Base-by-base conservation (phyloP, 2,329 filamentous ascomycete genomes). In the Claviceps pazoutovae region DNA sequence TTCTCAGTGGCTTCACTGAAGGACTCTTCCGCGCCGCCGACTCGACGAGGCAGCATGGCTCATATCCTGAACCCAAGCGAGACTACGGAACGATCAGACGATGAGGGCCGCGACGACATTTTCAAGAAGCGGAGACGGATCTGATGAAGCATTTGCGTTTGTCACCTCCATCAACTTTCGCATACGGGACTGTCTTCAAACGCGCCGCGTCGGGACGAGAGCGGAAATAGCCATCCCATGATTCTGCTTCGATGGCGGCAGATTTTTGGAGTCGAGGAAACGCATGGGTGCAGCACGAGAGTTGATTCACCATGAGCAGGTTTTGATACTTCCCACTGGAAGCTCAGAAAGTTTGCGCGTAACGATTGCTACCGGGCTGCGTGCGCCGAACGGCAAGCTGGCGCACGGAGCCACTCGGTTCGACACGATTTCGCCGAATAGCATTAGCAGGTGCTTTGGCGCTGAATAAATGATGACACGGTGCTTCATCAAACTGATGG, bases 51-150 rank as follows among this genome's bases (percentile, higher is more conserved):
- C 23, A 81, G 78, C 63, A 80, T 81, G 76, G 78, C 78, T 0
- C 78, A 81, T 54, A 81, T 81, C 17, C 66, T 81, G n/a, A 81
- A 81, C 58, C 77, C 77, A 1, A 76, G 76, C 23, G 75, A 78
- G 50, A 78, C 74, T 19, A 70, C 69, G 5, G 77, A 79, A 62
- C 68, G 74, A 39, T 73, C 75, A 5, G 74, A 79, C 52, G 75
- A 76, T 46, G 75, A 78, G 44, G 68, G 68, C 0, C 67, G 76
- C 36, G 76, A 74, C 21, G 76, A 81, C 21, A 76, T 79, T 11
- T 78, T 80, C 57, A 70, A 78, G 45, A 84, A 84, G 63, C 72
- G 80, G 53, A 83, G 83, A 64, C 72, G 80, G 51, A 66, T 82
- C 58, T 71, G 75, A 58, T 79, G 49, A 45, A 9, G 21, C n/a